Evolutionary conservation across 805 yeast species (phyloP).

Genomic region (Starmerella sirachaensis): DNA sequence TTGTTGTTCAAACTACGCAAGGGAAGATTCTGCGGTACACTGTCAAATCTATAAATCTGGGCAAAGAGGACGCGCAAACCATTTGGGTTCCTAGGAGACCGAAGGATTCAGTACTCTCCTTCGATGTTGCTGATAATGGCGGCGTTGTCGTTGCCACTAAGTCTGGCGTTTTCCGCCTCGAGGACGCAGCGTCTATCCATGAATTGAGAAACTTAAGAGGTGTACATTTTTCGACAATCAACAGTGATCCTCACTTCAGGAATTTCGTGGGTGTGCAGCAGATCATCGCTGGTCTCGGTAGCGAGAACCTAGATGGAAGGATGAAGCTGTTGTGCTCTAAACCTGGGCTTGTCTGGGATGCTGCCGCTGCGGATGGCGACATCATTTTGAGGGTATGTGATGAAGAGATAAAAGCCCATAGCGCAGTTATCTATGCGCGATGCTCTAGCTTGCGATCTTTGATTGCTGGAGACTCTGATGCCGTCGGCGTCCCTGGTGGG

Average conservation of each 20-base stretch:
- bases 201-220: constrained; percentile 15
- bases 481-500: constrained; percentile 14
- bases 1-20: constrained; percentile 12
- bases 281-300: constrained; percentile 7
- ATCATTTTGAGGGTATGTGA: neutral
- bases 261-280: constrained; percentile 15
- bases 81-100: constrained; percentile 16
- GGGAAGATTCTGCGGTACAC: constrained; percentile 12
- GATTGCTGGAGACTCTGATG: neutral
- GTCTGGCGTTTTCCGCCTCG: constrained; percentile 17
- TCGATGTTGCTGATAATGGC: constrained; percentile 20
- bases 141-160: constrained; percentile 17
- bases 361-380: neutral
- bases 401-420: constrained; percentile 7
- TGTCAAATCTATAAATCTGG: neutral
- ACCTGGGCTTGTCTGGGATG: neutral
- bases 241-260: constrained; percentile 16
- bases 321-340: too few species aligned
- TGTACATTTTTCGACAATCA: constrained; percentile 7
- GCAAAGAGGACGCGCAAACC: constrained; percentile 5
- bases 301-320: too few species aligned
- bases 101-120: constrained; percentile 11
- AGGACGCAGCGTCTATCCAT: constrained; percentile 9
- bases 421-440: constrained; percentile 17
- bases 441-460: constrained; percentile 17